Evolutionary conservation across 2,329 filamentous ascomycete genomes (phyloP).

Genomic region (Rugonectria rugulosa): DNA sequence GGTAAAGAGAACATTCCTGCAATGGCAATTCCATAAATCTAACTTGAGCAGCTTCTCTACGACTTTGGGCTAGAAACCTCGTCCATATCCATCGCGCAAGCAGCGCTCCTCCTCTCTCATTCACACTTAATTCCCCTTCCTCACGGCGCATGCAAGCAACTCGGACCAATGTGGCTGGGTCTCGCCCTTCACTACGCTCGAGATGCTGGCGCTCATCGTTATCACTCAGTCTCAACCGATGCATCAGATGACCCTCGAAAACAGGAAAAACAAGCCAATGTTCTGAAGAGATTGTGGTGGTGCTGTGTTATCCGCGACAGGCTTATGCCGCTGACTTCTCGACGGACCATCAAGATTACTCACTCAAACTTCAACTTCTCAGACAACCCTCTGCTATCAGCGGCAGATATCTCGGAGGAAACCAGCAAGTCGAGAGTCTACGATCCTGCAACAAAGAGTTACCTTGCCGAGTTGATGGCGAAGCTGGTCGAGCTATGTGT

Average conservation of each 20-base stretch:
- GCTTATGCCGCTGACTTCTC: conserved; percentile 20
- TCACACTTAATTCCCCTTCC: conserved; percentile 35
- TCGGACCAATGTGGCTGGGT: conserved; percentile 37
- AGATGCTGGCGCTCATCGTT: conserved; percentile 36
- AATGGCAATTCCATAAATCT: rapidly evolving
- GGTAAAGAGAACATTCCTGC: conserved; percentile 1
- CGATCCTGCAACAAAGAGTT: conserved; percentile 10
- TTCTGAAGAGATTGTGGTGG: conserved; percentile 36
- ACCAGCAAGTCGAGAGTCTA: conserved; percentile 16
- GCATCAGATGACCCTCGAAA: conserved; percentile 9
- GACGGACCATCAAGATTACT: conserved; percentile 19
- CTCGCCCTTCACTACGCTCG: conserved; percentile 37
- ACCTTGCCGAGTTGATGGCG: conserved; percentile 12
- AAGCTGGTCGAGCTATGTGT: conserved; percentile 18
- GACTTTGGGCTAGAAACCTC: conserved; percentile 36
- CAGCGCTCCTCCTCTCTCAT: conserved; percentile 32
- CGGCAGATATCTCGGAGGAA: conserved; percentile 12
- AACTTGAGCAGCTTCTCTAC: conserved; percentile 28
- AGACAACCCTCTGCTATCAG: conserved; percentile 1
- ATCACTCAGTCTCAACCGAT: conserved; percentile 20
- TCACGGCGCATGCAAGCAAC: conserved; percentile 33
- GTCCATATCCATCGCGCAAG: conserved; percentile 33
- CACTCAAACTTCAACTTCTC: conserved; percentile 20
- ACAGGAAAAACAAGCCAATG: conserved; percentile 26
- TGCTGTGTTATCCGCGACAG: conserved; percentile 37